A percentile compares a stretch with the other conserved stretches of the same genome.
These are phyloP conservation scores for Geoglossum cookeanum DNA, from an alignment of 2,329 filamentous ascomycete species.

Conservation along the genomic window DNA sequence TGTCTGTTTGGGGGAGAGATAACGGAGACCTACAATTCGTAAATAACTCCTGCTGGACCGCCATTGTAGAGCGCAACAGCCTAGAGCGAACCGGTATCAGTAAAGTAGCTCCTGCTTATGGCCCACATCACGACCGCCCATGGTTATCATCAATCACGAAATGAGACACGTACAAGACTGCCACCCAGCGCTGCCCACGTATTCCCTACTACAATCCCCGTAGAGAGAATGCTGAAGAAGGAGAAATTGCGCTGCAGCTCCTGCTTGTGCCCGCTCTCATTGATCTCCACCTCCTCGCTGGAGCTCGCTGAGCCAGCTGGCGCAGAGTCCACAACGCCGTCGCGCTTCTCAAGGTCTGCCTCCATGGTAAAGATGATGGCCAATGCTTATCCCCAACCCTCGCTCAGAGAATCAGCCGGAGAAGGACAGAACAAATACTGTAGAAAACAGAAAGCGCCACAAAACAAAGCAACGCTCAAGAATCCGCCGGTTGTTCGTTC, in stretches of 20 bases:
- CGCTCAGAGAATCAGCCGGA: no score
- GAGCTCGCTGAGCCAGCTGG: neutral
- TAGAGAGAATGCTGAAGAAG: conserved; percentile 26
- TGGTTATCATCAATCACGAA: neutral
- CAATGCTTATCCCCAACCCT: no score
- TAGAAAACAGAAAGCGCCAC: no score
- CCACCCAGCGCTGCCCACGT: conserved; percentile 28
- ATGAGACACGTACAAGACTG: conserved; percentile 23
- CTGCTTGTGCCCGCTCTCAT: conserved; percentile 31
- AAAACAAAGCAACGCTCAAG: no score
- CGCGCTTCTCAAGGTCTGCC: neutral
- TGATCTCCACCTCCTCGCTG: conserved; percentile 15
- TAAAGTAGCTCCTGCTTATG: neutral
- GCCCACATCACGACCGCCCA: no score
- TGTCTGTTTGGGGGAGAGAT: neutral
- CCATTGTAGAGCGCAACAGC: conserved; percentile 26
- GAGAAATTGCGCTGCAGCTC: conserved; percentile 32
- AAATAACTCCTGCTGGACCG: conserved; percentile 26
- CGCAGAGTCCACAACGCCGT: no score
- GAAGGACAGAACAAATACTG: no score
- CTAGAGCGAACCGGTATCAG: conserved; percentile 10
- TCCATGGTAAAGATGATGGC: neutral
- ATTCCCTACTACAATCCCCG: conserved; percentile 27
- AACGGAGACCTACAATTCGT: conserved; percentile 18
- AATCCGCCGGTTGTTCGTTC: no score